A percentile compares a stretch with the other conserved stretches of the same genome.
phyloP scores from a whole-genome alignment of 768 basidiomycete species.

The Tulasnella sp. region DNA sequence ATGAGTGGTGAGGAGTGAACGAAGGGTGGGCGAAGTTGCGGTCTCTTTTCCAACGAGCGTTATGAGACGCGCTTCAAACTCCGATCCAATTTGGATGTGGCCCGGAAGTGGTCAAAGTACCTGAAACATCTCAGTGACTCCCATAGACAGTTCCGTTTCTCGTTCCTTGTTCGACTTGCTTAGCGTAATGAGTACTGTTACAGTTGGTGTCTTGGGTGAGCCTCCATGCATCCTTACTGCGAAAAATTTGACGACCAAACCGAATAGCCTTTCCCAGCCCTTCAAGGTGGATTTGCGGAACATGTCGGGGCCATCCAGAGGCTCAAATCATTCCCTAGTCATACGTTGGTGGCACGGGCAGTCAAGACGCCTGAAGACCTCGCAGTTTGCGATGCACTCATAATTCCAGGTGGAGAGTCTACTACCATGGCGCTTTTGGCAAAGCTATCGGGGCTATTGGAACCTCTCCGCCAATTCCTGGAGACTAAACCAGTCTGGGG shows the following conservation, averaged over 20 bases:
- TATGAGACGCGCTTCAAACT: too few relatives aligned
- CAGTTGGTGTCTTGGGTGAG: background rate
- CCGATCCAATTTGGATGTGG: too few relatives aligned
- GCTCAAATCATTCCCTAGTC: slow-evolving; percentile 31
- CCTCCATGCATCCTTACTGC: too few relatives aligned
- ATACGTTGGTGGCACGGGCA: slow-evolving; percentile 26
- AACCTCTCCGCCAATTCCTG: slow-evolving; percentile 68
- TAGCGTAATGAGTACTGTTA: background rate
- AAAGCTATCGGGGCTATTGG: slow-evolving; percentile 57
- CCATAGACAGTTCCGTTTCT: background rate
- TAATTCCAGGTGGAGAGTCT: slow-evolving; percentile 96
- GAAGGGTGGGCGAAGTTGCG: too few relatives aligned
- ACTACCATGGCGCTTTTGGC: slow-evolving; percentile 81
- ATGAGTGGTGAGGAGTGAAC: too few relatives aligned
- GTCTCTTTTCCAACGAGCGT: too few relatives aligned
- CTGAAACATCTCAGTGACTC: too few relatives aligned
- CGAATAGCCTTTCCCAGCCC: too few relatives aligned
- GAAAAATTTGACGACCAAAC: too few relatives aligned
- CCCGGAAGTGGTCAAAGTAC: too few relatives aligned
- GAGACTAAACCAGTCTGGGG: slow-evolving; percentile 75
- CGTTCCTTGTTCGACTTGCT: background rate
- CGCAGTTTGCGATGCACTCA: slow-evolving; percentile 60
- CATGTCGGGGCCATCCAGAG: slow-evolving; percentile 58
- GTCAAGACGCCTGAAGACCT: slow-evolving; percentile 73
- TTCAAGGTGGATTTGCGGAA: slow-evolving; percentile 89